Percentiles rank a stretch among this genome's conserved stretches.
These are phyloP conservation scores for Jacaranda copaia DNA, from an alignment of 257 asterid species.

Conservation along the genomic window DNA sequence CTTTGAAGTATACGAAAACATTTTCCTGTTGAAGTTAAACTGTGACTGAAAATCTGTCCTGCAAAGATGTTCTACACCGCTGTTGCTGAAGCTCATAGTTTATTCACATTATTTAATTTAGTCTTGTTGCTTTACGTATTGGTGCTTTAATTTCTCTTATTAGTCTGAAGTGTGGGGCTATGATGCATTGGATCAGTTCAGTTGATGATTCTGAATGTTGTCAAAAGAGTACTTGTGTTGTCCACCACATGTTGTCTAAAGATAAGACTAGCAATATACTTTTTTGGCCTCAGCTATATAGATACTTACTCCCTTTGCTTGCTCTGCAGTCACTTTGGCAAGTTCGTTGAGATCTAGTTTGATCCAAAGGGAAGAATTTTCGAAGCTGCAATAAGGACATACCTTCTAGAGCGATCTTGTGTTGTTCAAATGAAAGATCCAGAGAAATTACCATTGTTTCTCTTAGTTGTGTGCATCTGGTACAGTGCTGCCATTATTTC, in stretches of 20 bases:
- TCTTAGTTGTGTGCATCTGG: no score
- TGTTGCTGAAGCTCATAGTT: constrained; percentile 9
- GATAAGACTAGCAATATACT: constrained; percentile 9
- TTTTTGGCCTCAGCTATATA: constrained; percentile 17
- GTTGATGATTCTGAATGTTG: constrained; percentile 2
- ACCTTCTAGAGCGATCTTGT: constrained; percentile 97
- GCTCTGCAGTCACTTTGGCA: constrained; percentile 92
- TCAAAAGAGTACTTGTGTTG: background rate
- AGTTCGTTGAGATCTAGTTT: constrained; percentile 97
- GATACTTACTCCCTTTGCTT: constrained; percentile 44
- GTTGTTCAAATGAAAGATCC: constrained; percentile 98
- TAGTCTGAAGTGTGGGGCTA: background rate
- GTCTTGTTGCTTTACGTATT: constrained; percentile 28
- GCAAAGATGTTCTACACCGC: background rate
- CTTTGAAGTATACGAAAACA: constrained; percentile 2
- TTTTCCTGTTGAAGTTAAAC: constrained; percentile 10
- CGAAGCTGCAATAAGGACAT: constrained; percentile 98
- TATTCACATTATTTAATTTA: constrained; percentile 12
- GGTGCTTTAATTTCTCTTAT: background rate
- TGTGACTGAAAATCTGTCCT: background rate
- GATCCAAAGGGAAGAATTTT: constrained; percentile 94
- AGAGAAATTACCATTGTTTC: constrained; percentile 97
- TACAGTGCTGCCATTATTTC: no score
- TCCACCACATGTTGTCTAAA: constrained; percentile 1
- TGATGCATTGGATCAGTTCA: background rate